Evolutionary conservation across 176 grass and related monocot species (phyloP).

Genomic region (Urochloa ruziziensis): DNA sequence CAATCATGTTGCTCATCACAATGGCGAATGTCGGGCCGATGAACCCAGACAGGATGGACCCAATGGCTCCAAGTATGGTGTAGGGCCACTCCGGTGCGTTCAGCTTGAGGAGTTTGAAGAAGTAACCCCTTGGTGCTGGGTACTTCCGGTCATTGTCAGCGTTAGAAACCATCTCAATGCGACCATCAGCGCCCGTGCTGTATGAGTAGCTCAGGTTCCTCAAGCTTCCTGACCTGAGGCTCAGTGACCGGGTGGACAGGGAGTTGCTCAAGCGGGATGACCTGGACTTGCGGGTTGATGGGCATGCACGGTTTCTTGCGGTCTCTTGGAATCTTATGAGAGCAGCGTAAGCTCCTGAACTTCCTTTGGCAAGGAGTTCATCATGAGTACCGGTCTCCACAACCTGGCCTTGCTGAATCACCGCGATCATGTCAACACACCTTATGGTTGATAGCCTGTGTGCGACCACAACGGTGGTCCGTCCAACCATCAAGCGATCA

Average conservation of each 20-base stretch:
- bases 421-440: conserved; percentile 63
- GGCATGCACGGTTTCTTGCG: conserved; percentile 56
- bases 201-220: conserved; percentile 80
- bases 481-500: conserved; percentile 66
- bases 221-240: conserved; percentile 74
- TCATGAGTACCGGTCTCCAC: conserved; percentile 79
- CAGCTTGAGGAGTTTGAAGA: conserved; percentile 75
- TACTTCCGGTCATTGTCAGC: conserved; percentile 71
- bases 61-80: conserved; percentile 57
- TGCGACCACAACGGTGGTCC: conserved; percentile 69
- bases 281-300: conserved; percentile 56
- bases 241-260: conserved; percentile 69
- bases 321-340: conserved; percentile 84
- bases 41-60: conserved; percentile 70
- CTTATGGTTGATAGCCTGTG: conserved; percentile 76
- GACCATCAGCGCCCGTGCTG: conserved; percentile 71
- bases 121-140: conserved; percentile 61
- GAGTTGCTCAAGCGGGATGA: conserved; percentile 68
- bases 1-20: conserved; percentile 87
- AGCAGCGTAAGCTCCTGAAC: conserved; percentile 54
- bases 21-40: conserved; percentile 76
- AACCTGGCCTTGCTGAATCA: conserved; percentile 83
- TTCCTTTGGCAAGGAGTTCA: conserved; percentile 67
- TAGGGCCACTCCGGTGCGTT: conserved; percentile 86
- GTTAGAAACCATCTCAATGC: conserved; percentile 81